These are phyloP conservation scores for Xylaria cubensis DNA, from an alignment of 495 filamentous ascomycete species.

Conservation along the genomic window DNA sequence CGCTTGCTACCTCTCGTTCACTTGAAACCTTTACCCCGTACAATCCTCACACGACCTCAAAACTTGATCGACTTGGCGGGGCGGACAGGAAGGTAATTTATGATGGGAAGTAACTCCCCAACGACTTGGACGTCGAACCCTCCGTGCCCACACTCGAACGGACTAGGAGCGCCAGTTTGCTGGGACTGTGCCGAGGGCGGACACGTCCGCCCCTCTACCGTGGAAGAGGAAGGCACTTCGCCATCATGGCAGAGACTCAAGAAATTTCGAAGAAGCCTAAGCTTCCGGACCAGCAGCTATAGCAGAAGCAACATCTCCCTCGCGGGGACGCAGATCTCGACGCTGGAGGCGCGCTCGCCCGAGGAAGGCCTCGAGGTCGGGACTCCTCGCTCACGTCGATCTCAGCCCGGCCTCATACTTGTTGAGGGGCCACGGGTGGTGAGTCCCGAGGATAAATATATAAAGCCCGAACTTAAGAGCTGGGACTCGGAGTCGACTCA, in stretches of 20 bases:
- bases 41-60: neutral
- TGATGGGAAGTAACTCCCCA: neutral
- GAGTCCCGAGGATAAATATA: slow-evolving; percentile 21
- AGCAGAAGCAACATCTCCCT: slow-evolving; percentile 1
- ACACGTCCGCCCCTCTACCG: neutral
- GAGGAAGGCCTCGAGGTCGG: slow-evolving; percentile 32
- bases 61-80: neutral
- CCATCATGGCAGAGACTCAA: slow-evolving; percentile 13
- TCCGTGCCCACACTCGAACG: slow-evolving; percentile 28
- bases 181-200: slow-evolving; percentile 36
- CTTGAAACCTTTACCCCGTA: neutral
- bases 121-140: neutral
- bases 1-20: neutral
- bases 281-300: neutral
- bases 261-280: slow-evolving; percentile 23
- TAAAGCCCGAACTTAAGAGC: neutral
- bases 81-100: neutral
- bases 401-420: slow-evolving; percentile 30
- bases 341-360: slow-evolving; percentile 22
- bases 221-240: neutral
- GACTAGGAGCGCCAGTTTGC: slow-evolving; percentile 26
- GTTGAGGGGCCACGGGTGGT: slow-evolving; percentile 22
- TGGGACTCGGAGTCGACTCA: slow-evolving; percentile 4
- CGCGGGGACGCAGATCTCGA: slow-evolving; percentile 13
- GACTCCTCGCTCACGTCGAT: neutral